phyloP scores from a whole-genome alignment of 345 rosid genomes.

The Kernera saxatilis region DNA sequence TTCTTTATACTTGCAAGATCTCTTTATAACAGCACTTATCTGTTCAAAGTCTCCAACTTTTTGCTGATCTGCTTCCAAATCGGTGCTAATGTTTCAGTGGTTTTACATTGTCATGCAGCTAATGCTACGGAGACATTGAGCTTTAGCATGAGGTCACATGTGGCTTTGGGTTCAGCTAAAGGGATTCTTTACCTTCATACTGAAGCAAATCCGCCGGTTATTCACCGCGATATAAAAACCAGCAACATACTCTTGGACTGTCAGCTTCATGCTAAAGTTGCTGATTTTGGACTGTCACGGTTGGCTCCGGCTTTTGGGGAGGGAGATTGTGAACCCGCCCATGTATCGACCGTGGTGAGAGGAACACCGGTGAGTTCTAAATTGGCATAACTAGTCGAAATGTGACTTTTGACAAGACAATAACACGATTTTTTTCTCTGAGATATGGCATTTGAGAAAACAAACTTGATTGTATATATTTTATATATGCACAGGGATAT shows the following conservation, averaged over 20 bases:
- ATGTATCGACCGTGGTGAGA: conserved; percentile 63
- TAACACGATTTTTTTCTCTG: too few species aligned
- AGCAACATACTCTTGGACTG: conserved; percentile 70
- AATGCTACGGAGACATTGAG: conserved; percentile 40
- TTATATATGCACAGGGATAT: conserved; percentile 49
- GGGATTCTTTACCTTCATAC: conserved; percentile 74
- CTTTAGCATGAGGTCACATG: conserved; percentile 47
- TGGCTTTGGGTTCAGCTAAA: conserved; percentile 69
- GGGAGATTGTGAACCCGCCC: conserved; percentile 46
- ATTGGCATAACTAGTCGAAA: background rate
- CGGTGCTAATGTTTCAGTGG: background rate
- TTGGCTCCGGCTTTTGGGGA: conserved; percentile 59
- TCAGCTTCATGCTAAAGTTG: conserved; percentile 56
- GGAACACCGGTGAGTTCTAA: conserved; percentile 60
- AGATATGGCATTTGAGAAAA: too few species aligned
- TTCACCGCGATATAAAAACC: conserved; percentile 64
- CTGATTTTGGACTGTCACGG: conserved; percentile 77
- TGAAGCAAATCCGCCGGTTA: conserved; percentile 75
- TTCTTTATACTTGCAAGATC: background rate
- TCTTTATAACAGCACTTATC: too few species aligned
- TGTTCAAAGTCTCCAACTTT: too few species aligned
- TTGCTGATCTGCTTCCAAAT: too few species aligned
- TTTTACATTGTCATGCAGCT: conserved; percentile 36
- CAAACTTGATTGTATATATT: too few species aligned
- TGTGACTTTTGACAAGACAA: background rate